Evolutionary conservation across 768 basidiomycete genomes (phyloP), one percentile per base, ranked within the genome.

Genomic region (Mycena epipterygia): DNA sequence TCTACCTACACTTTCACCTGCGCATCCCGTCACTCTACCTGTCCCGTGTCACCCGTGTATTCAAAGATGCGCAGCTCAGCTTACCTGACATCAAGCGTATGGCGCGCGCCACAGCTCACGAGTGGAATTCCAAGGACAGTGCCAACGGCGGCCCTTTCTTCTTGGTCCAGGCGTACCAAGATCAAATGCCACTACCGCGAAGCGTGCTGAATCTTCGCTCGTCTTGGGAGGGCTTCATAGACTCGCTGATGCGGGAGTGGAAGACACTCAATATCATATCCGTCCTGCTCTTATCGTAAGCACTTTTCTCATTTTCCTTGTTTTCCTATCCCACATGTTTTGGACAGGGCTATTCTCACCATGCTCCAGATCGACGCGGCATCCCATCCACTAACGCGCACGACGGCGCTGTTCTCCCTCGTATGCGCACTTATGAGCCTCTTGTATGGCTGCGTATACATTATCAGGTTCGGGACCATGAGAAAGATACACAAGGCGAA

Each of bases 401-500:
- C 87, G 27, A 79, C 87, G 0, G 89, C 89, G 0, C 80, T 92
- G 19, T 78, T 89, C 19, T 91, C 90, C 1, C 79, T 91, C 46
- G 78, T 88, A 0, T 90, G 87, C 35, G 87, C 90, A 0, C 75
- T 92, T 46, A 86, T 91, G 86, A 91, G 90, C 74, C 78, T 92
- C 29, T 81, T 86, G 2, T 92, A 85, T 71, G 91, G 91, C 0
- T 90, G 91, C 74, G 82, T 90, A 32, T 93, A 88, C 75, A 91
- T 89, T 35, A 81, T 92, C 30, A 83, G 90, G 27, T 92, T 92
- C 67, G 87, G 86, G 3, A 87, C 84, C 0, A 92, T 93, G 91
- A 83, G 87, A 23, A 89, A 84, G 68, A 88, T 90, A 81, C 82
- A 89, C 74, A 89, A 88, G 74, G 91, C 90, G 1, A 87, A 87